Base-by-base conservation (phyloP, 345 rosid genomes). In the Eucalyptus erythrocorys region DNA sequence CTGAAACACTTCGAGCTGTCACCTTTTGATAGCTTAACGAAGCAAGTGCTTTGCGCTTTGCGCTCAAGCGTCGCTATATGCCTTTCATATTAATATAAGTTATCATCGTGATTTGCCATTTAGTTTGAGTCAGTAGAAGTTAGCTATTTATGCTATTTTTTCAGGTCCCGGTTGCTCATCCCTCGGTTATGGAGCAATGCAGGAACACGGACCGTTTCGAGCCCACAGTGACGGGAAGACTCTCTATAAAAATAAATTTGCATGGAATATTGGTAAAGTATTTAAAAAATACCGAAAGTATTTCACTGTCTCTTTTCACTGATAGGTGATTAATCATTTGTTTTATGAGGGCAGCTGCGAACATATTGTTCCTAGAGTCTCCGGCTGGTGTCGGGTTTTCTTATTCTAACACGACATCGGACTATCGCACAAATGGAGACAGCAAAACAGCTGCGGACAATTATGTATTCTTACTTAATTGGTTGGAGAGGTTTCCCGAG, bases 341-440 rank as follows among this genome's bases (percentile, higher is more conserved):
- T 76, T 76, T 40, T 40, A 21, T 6, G 27, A 76, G 47, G 55
- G 40, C 89, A 95, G 97, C 91, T 86, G 98, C 97, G 27, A 97
- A 96, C 91, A 93, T 97, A 8, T 49, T 95, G 91, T 96, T 97
- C 90, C 64, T 97, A 37, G 99, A 97, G 91, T 95, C 98, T 3
- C 99, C 99, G 4, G 98, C 98, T 3, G 99, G 99, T 9, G 97
- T 96, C 6, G 99, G 99, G 19, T 97, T 94, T 92, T 96, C 98
- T 1, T 97, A 96, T 93, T 93, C 99, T 1, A 97, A 97, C 89
- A 94, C 88, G 24, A 92, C 97, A 14, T 90, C 95, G 7, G 98
- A 95, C 87, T 92, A 94, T 37, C 32, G n/a, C 1, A 45, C 90
- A 6, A 93, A 87, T 45, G 99, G 99, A 10, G 97, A 96, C 85